Base-by-base conservation (phyloP, 257 asterid genomes). In the Jaltomata sinuosa region DNA sequence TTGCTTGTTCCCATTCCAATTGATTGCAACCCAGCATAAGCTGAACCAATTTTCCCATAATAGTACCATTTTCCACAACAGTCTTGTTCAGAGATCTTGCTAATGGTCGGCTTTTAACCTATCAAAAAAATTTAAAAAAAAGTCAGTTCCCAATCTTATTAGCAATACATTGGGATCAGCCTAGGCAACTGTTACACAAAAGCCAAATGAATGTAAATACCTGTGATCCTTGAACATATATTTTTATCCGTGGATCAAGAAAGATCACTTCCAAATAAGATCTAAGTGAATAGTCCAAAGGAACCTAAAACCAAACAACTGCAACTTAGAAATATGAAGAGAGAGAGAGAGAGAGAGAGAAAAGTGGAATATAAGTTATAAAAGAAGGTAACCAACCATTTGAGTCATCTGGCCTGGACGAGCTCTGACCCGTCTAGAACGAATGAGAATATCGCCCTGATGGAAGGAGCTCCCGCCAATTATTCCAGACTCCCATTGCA, bases 181-280 rank as follows among this genome's bases (percentile, higher is more conserved):
- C 81, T 16, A 76, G 14, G 12, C 59, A 76, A 76, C 22, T 76
- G 42, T 45, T 29, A 74, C 81, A 74, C 59, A 45, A 14, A 32
- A 74, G 38, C 4, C 9, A 74, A 19, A 83, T 52, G 55, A 22
- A 64, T 57, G 34, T 32, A 31, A 21, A 53, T 86, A 94, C 98
- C 97, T 65, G 83, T 85, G 95, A 92, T 89, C 92, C 92, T 90
- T 94, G 97, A 11, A 93, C 95, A 87, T 87, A 89, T 74, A 94
- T 93, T 91, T 92, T 94, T 94, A 93, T 92, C 78, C 97, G 90
- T 59, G 98, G 97, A 84, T 93, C 93, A n/a, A 92, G 86, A 92
- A 94, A 94, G 74, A 94, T 92, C 64, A 94, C 93, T 90, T 92
- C 97, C 91, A 94, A 81, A 85, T 94, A 94, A 9, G 95, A 87